Evolutionary conservation across 1,284 basidiomycete genomes (phyloP), one percentile per base, ranked within the genome.

Genomic region (Fomes fomentarius): DNA sequence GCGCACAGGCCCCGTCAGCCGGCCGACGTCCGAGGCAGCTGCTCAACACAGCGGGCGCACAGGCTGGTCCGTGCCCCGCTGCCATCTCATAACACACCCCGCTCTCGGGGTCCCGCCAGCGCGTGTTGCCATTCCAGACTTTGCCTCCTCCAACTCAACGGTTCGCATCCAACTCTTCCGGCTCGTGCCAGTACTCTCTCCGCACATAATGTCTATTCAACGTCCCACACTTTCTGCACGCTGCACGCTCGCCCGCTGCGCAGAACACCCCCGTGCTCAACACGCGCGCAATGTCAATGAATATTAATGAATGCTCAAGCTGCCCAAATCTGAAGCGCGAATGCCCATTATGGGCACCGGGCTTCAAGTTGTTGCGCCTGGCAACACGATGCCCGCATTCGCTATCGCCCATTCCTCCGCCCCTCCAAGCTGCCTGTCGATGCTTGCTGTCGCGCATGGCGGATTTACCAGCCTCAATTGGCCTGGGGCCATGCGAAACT

Each of bases 81-180:
- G 45, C 37, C 46, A 47, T 52, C 53, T 61, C 62, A 57, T 55
- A 54, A 52, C 55, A 38, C 46, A 53, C 56, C 44, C 53, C 30
- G 39, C 26, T 38, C 24, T 46, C 50, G 52, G 55, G 55, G 61
- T 61, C 61, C 61, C 41, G 17, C 46, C 54, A 39, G 49, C 60
- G 60, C 60, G 60, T 61, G 60, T 58, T 61, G 60, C 60, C 57
- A 61, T 61, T 61, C 60, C 33, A 61, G 60, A 58, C 60, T 58
- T 52, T 55, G 54, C 52, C 52, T 61, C 43, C 44, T 37, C 51
- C 21, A n/a, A n/a, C 21, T 17, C 21, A 40, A 37, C 7, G n/a
- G 38, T 11, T 24, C 38, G 21, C 21, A 40, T 24, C 46, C 19
- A 19, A 38, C 33, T 46, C 44, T 46, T 24, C 44, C 43, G 37